phyloP scores from a whole-genome alignment of 2,329 filamentous ascomycete species.

The Dendrostoma leiphaemia region DNA sequence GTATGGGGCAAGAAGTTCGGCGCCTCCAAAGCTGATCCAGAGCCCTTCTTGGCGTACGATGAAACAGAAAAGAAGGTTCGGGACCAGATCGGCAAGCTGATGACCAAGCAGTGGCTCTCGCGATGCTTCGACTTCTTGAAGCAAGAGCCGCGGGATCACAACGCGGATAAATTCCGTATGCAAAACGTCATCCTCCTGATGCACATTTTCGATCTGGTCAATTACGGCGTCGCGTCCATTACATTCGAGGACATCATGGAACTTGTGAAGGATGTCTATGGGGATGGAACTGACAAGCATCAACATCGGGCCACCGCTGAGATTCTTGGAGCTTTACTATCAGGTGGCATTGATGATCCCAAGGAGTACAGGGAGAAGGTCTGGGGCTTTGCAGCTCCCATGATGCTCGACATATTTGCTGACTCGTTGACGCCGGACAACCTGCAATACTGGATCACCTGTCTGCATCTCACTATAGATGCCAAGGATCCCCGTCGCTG shows the following conservation, averaged over 20 bases:
- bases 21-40: constrained; percentile 71
- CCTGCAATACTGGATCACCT: constrained; percentile 90
- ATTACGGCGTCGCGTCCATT: constrained; percentile 72
- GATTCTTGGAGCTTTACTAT: constrained; percentile 82
- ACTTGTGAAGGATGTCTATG: constrained; percentile 74
- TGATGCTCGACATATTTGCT: constrained; percentile 81
- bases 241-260: constrained; percentile 88
- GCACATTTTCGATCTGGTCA: constrained; percentile 86
- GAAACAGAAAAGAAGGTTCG: constrained; percentile 73
- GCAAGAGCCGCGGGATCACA: constrained; percentile 84
- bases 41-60: constrained; percentile 71
- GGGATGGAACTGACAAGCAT: constrained; percentile 94
- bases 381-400: constrained; percentile 88
- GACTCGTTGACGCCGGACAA: constrained; percentile 95
- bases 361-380: constrained; percentile 70
- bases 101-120: constrained; percentile 83
- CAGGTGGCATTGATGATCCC: constrained; percentile 76
- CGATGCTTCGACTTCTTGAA: constrained; percentile 92
- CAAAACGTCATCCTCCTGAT: constrained; percentile 82
- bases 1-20: constrained; percentile 90
- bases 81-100: constrained; percentile 73
- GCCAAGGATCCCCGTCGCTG: constrained; percentile 85
- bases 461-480: constrained; percentile 84
- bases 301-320: constrained; percentile 95
- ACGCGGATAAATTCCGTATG: constrained; percentile 85